phyloP scores from a whole-genome alignment of 805 yeast species.

The Kodamaea sagamina region DNA sequence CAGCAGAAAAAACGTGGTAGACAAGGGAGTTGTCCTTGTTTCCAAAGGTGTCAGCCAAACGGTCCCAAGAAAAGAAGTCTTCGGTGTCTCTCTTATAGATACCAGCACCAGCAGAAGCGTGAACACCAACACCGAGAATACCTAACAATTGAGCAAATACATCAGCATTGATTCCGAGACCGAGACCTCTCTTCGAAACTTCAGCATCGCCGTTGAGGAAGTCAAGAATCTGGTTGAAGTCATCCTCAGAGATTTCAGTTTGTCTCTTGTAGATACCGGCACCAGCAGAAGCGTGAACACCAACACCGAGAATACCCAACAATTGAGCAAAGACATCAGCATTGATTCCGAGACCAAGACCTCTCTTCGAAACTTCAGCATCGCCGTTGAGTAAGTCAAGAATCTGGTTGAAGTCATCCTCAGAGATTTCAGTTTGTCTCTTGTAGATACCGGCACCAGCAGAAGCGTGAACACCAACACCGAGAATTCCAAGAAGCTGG shows the following conservation, averaged over 20 bases:
- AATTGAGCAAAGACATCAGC: slow-evolving; percentile 9
- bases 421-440: slow-evolving; percentile 12
- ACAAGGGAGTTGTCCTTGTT: slow-evolving; percentile 14
- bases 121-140: slow-evolving; percentile 2
- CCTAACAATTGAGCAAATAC: slow-evolving; percentile 11
- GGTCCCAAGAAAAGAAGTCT: slow-evolving; percentile 10
- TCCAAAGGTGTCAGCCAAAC: slow-evolving; percentile 9
- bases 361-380: slow-evolving; percentile 12
- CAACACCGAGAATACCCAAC: slow-evolving; percentile 7
- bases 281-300: slow-evolving; percentile 4
- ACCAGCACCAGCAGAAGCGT: slow-evolving; percentile 7
- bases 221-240: slow-evolving; percentile 5
- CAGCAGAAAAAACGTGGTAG: slow-evolving; percentile 7
- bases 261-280: slow-evolving; percentile 7
- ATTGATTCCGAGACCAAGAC: slow-evolving; percentile 3
- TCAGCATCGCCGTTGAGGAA: slow-evolving; percentile 8
- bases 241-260: not conserved
- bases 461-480: slow-evolving; percentile 12
- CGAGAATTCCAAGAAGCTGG: slow-evolving; percentile 13
- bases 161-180: slow-evolving; percentile 3
- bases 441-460: slow-evolving; percentile 10
- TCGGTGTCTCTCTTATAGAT: not conserved
- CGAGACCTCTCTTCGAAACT: slow-evolving; percentile 12
- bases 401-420: slow-evolving; percentile 13
- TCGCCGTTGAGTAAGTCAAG: slow-evolving; percentile 14